Conservation (phyloP, 2,329 filamentous ascomycete genomes). For the Akanthomyces dipterigenus region DNA sequence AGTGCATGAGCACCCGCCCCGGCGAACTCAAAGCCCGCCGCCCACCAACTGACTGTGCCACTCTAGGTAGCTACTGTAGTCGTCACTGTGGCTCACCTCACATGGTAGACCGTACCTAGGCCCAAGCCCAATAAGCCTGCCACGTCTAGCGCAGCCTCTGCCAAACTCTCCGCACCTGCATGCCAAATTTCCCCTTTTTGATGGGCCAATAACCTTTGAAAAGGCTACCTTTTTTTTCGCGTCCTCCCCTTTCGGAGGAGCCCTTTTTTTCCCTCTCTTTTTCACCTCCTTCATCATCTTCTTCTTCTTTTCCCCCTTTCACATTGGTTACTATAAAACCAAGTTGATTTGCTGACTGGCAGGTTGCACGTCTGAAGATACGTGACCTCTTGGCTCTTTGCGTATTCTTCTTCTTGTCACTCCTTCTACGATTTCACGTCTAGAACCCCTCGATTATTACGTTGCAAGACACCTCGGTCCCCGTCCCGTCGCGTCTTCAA, state of each 20-base stretch:
- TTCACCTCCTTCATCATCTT: conserved; percentile 26
- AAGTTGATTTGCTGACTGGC: conserved; percentile 2
- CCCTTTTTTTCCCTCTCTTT: conserved; percentile 14
- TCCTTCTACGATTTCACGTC: conserved; percentile 19
- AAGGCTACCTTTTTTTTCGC: conserved; percentile 5
- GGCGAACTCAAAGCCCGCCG: background rate
- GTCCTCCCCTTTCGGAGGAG: conserved; percentile 9
- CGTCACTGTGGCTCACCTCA: background rate
- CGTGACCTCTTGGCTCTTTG: background rate
- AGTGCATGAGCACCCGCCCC: background rate
- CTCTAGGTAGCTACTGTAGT: background rate
- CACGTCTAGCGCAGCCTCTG: background rate
- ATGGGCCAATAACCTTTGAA: conserved; percentile 8
- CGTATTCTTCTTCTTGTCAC: conserved; percentile 26
- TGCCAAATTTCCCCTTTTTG: conserved; percentile 33
- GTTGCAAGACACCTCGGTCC: background rate
- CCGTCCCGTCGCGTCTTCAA: conserved; percentile 4
- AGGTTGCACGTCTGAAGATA: background rate
- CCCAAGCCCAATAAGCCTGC: no score
- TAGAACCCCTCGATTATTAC: conserved; percentile 1
- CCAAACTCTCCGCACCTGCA: conserved; percentile 8
- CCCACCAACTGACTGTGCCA: no score
- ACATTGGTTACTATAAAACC: background rate
- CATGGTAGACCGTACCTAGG: no score
- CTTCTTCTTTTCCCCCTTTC: background rate